These are phyloP conservation scores for Phylloporus sp. DNA, from an alignment of 768 basidiomycete species.

Conservation along the genomic window DNA sequence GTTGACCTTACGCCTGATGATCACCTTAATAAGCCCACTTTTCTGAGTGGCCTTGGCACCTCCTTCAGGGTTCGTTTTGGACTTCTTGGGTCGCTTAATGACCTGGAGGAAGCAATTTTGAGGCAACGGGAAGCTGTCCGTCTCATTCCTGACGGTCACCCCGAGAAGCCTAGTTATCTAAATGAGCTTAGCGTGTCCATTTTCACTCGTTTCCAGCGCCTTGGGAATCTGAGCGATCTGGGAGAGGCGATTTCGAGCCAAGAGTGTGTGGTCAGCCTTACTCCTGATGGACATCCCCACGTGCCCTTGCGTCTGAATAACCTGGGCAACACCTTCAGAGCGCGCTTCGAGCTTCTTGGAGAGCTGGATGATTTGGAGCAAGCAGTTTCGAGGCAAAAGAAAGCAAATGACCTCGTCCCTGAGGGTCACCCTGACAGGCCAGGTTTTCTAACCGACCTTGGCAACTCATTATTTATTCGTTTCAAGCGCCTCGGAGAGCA, in stretches of 20 bases:
- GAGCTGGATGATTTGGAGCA: neutral
- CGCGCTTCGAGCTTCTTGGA: neutral
- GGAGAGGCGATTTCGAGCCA: too few species aligned
- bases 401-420: neutral
- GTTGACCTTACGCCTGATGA: neutral
- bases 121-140: too few species aligned
- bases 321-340: conserved; percentile 3
- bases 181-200: too few species aligned
- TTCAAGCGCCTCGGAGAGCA: neutral
- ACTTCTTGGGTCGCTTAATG: neutral
- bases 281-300: too few species aligned
- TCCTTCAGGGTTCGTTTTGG: neutral
- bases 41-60: neutral
- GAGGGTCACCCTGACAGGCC: neutral
- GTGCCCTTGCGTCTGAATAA: neutral
- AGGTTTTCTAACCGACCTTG: neutral
- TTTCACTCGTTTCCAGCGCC: too few species aligned
- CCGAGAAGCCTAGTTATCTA: too few species aligned
- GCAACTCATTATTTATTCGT: neutral
- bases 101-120: too few species aligned
- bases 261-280: too few species aligned
- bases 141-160: too few species aligned
- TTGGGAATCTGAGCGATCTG: too few species aligned
- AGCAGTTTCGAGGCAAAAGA: neutral
- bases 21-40: neutral